phyloP scores from a whole-genome alignment of 164 flowering plant species.

The Aristolochia californica region DNA sequence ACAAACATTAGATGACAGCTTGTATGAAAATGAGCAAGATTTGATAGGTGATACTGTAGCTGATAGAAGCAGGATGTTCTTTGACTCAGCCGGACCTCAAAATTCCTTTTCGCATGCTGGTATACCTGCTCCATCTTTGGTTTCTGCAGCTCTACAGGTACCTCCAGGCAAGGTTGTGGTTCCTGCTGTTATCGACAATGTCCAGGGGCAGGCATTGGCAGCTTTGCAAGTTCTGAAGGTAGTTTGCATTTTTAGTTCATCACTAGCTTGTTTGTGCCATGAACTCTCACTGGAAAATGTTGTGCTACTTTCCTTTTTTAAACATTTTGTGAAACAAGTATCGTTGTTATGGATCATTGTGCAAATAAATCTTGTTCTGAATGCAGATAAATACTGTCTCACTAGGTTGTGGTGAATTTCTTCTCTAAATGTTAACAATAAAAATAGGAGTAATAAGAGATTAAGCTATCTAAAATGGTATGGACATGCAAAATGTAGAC shows the following conservation, averaged over 20 bases:
- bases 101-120: slow-evolving; percentile 55
- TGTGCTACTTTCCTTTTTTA: too few relatives aligned
- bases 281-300: too few relatives aligned
- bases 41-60: slow-evolving; percentile 20
- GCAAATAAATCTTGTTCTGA: too few relatives aligned
- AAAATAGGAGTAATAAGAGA: too few relatives aligned
- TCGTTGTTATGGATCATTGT: too few relatives aligned
- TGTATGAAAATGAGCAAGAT: slow-evolving; percentile 23
- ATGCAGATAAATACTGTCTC: too few relatives aligned
- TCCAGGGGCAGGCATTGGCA: slow-evolving; percentile 78
- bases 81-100: slow-evolving; percentile 27
- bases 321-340: too few relatives aligned
- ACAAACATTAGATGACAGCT: slow-evolving; percentile 16
- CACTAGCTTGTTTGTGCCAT: background rate
- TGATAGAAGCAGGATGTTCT: slow-evolving; percentile 19
- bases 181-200: slow-evolving; percentile 81
- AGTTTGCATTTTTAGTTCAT: background rate
- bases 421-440: too few relatives aligned
- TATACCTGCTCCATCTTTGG: slow-evolving; percentile 87
- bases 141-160: slow-evolving; percentile 73
- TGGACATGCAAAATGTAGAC: too few relatives aligned
- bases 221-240: slow-evolving; percentile 95
- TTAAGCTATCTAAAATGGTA: too few relatives aligned
- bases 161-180: slow-evolving; percentile 86
- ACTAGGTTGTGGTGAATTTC: too few relatives aligned